phyloP scores from a whole-genome alignment of 2,329 filamentous ascomycete species.

The Neopestalotiopsis sp. region DNA sequence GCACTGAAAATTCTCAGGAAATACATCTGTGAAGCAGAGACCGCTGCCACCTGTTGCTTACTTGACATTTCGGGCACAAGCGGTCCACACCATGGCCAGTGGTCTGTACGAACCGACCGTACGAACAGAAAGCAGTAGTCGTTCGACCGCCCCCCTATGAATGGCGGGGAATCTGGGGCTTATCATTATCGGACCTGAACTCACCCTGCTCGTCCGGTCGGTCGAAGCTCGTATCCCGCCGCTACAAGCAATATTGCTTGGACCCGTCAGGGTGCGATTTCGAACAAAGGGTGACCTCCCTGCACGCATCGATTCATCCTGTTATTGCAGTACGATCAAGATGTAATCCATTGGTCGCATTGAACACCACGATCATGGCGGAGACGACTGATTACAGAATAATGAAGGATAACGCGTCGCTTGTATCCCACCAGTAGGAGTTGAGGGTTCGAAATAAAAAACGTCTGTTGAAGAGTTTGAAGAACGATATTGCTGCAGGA shows the following conservation, averaged over 20 bases:
- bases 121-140: constrained; percentile 3
- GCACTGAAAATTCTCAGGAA: neutral
- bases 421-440: no score
- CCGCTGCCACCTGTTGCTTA: neutral
- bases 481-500: neutral
- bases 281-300: no score
- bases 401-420: no score
- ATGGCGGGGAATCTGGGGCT: neutral
- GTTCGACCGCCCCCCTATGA: neutral
- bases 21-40: neutral
- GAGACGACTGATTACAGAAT: no score
- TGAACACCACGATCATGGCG: no score
- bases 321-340: no score
- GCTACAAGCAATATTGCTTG: no score
- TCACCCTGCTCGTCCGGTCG: neutral
- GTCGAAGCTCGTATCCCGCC: neutral
- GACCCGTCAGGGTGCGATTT: no score
- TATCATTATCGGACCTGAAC: neutral
- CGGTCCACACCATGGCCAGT: neutral
- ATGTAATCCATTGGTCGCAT: no score
- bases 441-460: no score
- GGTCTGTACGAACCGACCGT: neutral
- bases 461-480: no score
- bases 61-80: neutral
- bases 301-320: no score